Evolutionary conservation across 129 eudicot species (phyloP), one percentile per base, ranked within the genome.

Genomic region (Arctium lappa): DNA sequence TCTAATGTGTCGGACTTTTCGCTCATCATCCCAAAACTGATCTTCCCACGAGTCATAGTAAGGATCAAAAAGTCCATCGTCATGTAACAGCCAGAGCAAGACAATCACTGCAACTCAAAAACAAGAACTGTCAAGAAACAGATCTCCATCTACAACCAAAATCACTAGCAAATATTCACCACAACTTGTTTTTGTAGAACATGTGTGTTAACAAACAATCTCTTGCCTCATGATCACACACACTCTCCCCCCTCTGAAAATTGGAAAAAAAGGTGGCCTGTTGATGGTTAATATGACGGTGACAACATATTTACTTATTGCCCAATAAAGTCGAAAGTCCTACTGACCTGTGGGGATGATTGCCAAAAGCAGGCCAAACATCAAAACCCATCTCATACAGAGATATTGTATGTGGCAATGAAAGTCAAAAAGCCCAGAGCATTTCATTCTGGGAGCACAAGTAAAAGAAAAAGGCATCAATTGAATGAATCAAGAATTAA

Each of bases 1-100:
- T 75, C 73, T 60, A 31, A 37, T 50, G 60, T 87, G 80, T 82
- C 74, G 34, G 27, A 72, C 37, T 80, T 79, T 86, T 27, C 50
- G 81, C 11, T 86, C 92, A 50, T 60, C 86, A 30, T 76, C 69
- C 89, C 87, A 88, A 30, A 82, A 70, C 73, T 89, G 89, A 88
- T 95, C 97, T 80, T 93, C 97, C 97, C 94, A 92, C 94, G 97
- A 93, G 89, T 95, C 99, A 78, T 91, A 95, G 31, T 93, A 62
- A 37, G 99, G 99, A 88, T 92, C 97, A 85, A 95, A 93, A 31
- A 95, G 85, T 40, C 97, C 99, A 76, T 91, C 91, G 65, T 95
- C 89, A 76, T 95, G 97, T 70, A 95, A 86, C 83, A 95, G 97
- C 99, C 97, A 95, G 27, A 95, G 65, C 69, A 95, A 89, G 81